These are phyloP conservation scores for Botryotinia calthae DNA, from an alignment of 2,329 filamentous ascomycete species.

Conservation along the genomic window DNA sequence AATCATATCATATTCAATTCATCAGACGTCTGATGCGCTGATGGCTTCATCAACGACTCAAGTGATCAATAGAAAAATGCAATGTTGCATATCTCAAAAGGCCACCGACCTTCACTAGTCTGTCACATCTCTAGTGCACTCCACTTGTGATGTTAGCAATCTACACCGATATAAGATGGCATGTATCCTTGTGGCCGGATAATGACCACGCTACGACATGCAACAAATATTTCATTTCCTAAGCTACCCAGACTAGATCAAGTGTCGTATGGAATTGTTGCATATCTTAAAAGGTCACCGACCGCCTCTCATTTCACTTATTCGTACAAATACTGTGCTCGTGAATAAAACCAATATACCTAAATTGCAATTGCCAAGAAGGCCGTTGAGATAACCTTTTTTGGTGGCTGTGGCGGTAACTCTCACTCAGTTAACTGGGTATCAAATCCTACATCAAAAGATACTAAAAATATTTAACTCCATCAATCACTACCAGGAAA, in stretches of 20 bases:
- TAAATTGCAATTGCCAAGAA: not conserved
- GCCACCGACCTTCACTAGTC: not conserved
- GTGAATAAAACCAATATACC: not conserved
- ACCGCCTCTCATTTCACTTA: not conserved
- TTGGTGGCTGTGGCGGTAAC: not conserved
- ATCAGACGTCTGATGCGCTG: not conserved
- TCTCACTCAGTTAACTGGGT: not conserved
- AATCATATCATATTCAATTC: not conserved
- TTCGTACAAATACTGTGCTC: not conserved
- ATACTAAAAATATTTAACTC: not conserved
- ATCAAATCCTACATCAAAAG: not conserved
- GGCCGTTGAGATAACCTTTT: not conserved
- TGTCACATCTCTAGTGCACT: not conserved
- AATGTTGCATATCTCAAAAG: conserved; percentile 13
- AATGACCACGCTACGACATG: not conserved
- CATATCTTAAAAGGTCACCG: not conserved
- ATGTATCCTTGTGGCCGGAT: not conserved
- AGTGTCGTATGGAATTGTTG: not conserved
- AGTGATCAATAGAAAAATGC: not conserved
- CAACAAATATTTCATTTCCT: not conserved
- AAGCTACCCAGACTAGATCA: not conserved
- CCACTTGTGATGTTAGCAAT: no score
- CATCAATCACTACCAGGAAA: no score
- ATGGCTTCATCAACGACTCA: not conserved
- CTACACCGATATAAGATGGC: not conserved